Conservation (phyloP, 192 early-diverging fungal genomes). For the Oehlia diaphana region DNA sequence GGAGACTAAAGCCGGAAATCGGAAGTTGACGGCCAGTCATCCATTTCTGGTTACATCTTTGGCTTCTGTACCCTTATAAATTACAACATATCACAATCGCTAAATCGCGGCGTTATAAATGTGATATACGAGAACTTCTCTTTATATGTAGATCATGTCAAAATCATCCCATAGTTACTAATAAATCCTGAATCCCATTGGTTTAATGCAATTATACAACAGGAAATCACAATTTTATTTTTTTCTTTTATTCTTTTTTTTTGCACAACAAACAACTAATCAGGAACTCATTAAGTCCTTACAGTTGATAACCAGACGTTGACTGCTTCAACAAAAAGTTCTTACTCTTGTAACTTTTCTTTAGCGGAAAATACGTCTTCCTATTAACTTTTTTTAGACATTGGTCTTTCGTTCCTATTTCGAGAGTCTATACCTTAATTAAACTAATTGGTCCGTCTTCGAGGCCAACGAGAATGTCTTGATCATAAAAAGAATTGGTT, state of each 20-base stretch:
- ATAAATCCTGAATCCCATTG: neutral
- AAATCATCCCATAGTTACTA: neutral
- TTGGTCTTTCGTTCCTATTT: neutral
- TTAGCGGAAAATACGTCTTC: neutral
- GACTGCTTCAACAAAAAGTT: neutral
- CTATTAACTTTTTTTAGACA: neutral
- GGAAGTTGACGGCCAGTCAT: neutral
- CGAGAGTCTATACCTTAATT: neutral
- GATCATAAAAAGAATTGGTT: slow-evolving; percentile 1
- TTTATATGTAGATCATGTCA: neutral
- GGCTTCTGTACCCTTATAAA: neutral
- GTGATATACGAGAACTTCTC: neutral
- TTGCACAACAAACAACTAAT: slow-evolving; percentile 1
- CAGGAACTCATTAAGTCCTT: neutral
- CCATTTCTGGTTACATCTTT: neutral
- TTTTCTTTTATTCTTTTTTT: neutral
- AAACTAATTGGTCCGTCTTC: neutral
- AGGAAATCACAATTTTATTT: neutral
- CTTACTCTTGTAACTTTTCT: neutral
- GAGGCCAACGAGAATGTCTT: neutral
- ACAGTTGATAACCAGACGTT: neutral
- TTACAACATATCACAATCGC: neutral
- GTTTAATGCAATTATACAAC: neutral
- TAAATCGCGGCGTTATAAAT: neutral
- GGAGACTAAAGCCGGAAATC: neutral